Percentiles rank a stretch among this genome's conserved stretches.
These are phyloP conservation scores for Circinella minor DNA, from an alignment of 371 early-diverging fungal genomes.

Conservation along the genomic window DNA sequence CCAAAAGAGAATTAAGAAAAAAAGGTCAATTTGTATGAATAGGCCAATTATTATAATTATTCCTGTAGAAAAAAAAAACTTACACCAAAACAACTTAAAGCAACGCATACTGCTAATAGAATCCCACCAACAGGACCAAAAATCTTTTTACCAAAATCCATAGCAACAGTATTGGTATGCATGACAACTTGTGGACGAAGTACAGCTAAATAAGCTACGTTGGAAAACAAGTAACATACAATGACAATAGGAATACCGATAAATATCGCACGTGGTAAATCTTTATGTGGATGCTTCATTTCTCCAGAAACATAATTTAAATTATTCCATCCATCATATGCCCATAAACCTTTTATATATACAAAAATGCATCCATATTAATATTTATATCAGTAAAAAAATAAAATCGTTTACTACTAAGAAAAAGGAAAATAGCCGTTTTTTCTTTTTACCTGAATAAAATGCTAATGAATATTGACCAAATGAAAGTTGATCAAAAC, in stretches of 20 bases:
- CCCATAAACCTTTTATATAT: slow-evolving; percentile 73
- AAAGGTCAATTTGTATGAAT: no score
- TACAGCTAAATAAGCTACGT: slow-evolving; percentile 87
- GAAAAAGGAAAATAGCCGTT: background rate
- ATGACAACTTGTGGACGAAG: slow-evolving; percentile 71
- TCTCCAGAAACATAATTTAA: slow-evolving; percentile 90
- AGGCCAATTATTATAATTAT: no score
- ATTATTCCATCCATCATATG: slow-evolving; percentile 91
- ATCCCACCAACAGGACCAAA: slow-evolving; percentile 77
- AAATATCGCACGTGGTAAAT: slow-evolving; percentile 74
- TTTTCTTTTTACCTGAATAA: slow-evolving; percentile 59
- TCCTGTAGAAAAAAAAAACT: background rate
- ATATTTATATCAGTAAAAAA: no score
- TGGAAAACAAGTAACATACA: slow-evolving; percentile 80
- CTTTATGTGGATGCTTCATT: slow-evolving; percentile 83
- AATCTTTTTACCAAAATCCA: slow-evolving; percentile 77
- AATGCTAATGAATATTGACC: slow-evolving; percentile 82
- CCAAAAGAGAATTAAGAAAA: no score
- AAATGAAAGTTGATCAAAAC: slow-evolving; percentile 55
- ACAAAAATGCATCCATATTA: background rate
- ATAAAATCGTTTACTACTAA: background rate
- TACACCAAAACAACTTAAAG: slow-evolving; percentile 77
- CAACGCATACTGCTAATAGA: slow-evolving; percentile 75
- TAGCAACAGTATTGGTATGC: slow-evolving; percentile 71
- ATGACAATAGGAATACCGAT: slow-evolving; percentile 79